Percentiles rank a stretch among this genome's conserved stretches.
Conservation (phyloP, 2,329 filamentous ascomycete species). For the Neonectria hederae region DNA sequence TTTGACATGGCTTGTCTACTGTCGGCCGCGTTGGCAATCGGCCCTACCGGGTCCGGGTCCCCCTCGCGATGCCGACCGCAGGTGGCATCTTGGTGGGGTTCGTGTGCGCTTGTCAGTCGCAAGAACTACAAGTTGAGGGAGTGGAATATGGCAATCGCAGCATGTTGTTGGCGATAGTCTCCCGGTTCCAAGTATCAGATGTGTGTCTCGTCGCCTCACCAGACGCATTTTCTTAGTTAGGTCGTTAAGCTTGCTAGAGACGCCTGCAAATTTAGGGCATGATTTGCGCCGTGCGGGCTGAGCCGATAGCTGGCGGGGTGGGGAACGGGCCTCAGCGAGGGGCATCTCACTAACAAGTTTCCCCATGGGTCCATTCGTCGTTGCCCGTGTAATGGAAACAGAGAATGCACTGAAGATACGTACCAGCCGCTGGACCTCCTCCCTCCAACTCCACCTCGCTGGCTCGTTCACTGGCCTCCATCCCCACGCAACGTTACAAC, state of each 20-base stretch:
- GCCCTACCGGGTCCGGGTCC: slow-evolving; percentile 15
- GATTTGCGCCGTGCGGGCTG: too few relatives aligned
- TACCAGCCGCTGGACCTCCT: not conserved
- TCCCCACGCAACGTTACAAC: slow-evolving; percentile 28
- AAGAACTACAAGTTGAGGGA: not conserved
- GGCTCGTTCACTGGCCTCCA: slow-evolving; percentile 7
- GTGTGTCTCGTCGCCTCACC: too few relatives aligned
- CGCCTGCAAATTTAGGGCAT: too few relatives aligned
- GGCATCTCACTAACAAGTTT: not conserved
- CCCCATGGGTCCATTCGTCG: not conserved
- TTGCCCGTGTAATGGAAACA: not conserved
- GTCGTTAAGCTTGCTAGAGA: not conserved
- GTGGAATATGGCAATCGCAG: not conserved
- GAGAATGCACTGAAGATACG: not conserved
- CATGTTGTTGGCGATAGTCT: not conserved
- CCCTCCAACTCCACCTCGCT: not conserved
- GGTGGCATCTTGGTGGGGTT: slow-evolving; percentile 17
- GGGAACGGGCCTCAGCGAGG: not conserved
- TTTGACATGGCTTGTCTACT: not conserved
- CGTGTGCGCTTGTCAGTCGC: slow-evolving; percentile 1
- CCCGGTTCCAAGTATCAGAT: too few relatives aligned
- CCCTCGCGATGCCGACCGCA: slow-evolving; percentile 10
- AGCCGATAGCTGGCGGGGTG: not conserved
- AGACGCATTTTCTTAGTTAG: not conserved
- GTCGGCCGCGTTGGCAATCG: slow-evolving; percentile 18